Conservation (phyloP, 495 filamentous ascomycete genomes). For the Podospora conica region DNA sequence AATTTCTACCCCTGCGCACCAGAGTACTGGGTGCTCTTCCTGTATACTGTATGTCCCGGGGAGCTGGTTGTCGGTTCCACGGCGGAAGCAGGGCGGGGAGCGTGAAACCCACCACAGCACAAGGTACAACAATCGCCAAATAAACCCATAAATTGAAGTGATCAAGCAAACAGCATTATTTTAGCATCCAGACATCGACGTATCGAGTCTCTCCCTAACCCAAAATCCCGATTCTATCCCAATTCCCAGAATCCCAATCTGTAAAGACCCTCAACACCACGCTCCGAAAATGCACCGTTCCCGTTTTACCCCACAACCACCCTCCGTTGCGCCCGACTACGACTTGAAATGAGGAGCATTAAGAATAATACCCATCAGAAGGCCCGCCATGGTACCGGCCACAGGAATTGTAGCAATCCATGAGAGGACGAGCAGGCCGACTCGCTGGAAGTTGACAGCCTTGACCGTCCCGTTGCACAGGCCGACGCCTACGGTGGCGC, state of each 20-base stretch:
- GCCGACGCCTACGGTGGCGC: constrained; percentile 57
- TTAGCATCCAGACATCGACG: background rate
- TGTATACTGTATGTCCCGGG: too few relatives aligned
- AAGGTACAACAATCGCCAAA: too few relatives aligned
- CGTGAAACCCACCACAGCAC: background rate
- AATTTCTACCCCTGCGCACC: too few relatives aligned
- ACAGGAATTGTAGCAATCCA: constrained; percentile 57
- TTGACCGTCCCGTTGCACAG: constrained; percentile 53
- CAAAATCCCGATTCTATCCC: background rate
- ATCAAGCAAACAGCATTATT: too few relatives aligned
- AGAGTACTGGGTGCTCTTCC: too few relatives aligned
- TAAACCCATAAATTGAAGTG: too few relatives aligned
- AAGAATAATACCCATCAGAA: constrained; percentile 52
- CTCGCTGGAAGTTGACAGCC: constrained; percentile 56
- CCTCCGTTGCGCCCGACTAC: background rate
- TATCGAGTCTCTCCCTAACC: background rate
- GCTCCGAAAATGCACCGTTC: background rate
- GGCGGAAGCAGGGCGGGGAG: background rate
- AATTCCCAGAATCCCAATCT: background rate
- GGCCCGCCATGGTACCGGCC: constrained; percentile 50
- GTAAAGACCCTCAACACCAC: background rate
- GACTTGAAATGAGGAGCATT: constrained; percentile 44
- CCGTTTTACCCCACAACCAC: background rate
- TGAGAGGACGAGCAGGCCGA: constrained; percentile 48
- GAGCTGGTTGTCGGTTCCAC: background rate